Conservation (phyloP, 306 rosid species). For the Cucurbita pepo region DNA sequence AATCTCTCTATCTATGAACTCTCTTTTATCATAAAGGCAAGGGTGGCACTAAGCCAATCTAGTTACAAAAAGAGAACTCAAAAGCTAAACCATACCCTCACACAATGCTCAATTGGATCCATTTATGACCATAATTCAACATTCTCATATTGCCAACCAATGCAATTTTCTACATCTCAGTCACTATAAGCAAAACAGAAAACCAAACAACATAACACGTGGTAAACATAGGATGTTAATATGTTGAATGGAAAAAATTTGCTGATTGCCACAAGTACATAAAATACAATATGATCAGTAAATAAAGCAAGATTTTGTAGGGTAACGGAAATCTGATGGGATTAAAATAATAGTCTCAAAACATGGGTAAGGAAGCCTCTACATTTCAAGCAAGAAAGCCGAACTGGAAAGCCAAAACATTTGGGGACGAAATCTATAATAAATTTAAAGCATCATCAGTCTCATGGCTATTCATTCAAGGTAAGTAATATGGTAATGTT, state of each 20-base stretch:
- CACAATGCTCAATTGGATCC: too few relatives aligned
- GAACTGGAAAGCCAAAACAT: neutral
- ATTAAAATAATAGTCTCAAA: neutral
- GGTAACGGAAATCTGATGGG: neutral
- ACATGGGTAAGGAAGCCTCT: neutral
- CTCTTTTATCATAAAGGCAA: too few relatives aligned
- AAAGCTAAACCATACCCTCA: too few relatives aligned
- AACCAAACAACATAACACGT: neutral
- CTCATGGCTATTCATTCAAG: neutral
- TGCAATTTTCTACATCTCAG: neutral
- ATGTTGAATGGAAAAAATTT: too few relatives aligned
- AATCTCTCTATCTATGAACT: too few relatives aligned
- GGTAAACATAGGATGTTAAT: neutral
- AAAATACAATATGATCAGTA: neutral
- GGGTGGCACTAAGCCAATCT: too few relatives aligned
- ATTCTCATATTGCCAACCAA: neutral
- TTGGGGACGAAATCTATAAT: neutral
- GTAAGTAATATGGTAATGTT: neutral
- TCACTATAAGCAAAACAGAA: neutral
- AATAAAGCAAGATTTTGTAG: neutral
- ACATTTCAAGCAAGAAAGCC: neutral
- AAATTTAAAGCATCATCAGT: neutral
- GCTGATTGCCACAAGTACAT: neutral
- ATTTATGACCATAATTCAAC: neutral
- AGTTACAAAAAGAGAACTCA: too few relatives aligned